Percentiles rank a stretch among this genome's conserved stretches.
Evolutionary conservation across 345 rosid species (phyloP).

Genomic region (Angophora floribunda): DNA sequence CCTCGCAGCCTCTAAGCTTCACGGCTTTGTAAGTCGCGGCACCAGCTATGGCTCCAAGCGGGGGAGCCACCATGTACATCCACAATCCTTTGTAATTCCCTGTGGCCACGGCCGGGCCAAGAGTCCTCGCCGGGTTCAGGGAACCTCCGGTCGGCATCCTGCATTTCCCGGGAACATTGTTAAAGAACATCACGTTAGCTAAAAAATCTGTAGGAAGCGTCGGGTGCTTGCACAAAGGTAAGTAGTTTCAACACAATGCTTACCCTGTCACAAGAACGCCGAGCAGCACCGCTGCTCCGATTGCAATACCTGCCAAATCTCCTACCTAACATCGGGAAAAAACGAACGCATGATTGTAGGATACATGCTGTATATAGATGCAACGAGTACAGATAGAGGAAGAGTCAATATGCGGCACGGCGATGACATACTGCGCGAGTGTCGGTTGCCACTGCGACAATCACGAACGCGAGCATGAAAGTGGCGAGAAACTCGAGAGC

Average conservation of each 20-base stretch:
- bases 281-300: constrained; percentile 2
- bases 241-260: background rate
- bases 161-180: background rate
- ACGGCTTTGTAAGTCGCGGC: constrained; percentile 60
- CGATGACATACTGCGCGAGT: background rate
- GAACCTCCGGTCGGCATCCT: constrained; percentile 79
- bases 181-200: background rate
- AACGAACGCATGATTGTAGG: background rate
- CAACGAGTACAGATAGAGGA: background rate
- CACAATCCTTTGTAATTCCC: constrained; percentile 63
- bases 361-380: background rate
- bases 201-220: background rate
- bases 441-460: constrained; percentile 16
- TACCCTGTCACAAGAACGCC: constrained; percentile 3
- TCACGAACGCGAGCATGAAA: constrained; percentile 9
- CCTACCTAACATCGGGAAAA: background rate
- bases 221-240: background rate
- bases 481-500: background rate
- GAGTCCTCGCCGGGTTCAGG: constrained; percentile 62
- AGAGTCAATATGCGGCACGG: background rate
- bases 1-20: constrained; percentile 50
- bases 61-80: constrained; percentile 81
- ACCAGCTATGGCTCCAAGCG: constrained; percentile 74
- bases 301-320: constrained; percentile 5
- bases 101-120: constrained; percentile 88